phyloP scores from a whole-genome alignment of 768 basidiomycete species.

The Clavulina sp. region DNA sequence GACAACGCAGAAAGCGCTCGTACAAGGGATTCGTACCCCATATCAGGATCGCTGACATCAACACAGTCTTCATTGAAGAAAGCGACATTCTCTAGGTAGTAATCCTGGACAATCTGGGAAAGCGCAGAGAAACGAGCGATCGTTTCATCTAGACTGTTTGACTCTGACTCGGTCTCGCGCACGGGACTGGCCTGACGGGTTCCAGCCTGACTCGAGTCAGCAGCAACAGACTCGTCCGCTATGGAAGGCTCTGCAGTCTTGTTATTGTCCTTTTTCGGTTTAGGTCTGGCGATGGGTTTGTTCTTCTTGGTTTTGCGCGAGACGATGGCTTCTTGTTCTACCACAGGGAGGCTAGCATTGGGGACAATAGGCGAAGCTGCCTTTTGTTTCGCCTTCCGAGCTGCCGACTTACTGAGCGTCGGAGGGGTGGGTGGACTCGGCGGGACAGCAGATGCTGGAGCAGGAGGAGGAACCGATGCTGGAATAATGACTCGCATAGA shows the following conservation, averaged over 20 bases:
- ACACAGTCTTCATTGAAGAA: slow-evolving; percentile 59
- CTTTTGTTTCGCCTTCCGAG: not conserved
- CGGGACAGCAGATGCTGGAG: slow-evolving; percentile 1
- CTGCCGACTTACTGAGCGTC: slow-evolving; percentile 12
- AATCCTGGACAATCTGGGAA: slow-evolving; percentile 13
- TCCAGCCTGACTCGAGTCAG: not conserved
- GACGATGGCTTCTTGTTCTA: slow-evolving; percentile 10
- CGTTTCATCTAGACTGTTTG: too few relatives aligned
- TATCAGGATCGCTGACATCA: too few relatives aligned
- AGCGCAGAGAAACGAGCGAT: too few relatives aligned
- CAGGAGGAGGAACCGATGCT: not conserved
- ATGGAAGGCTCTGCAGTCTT: not conserved
- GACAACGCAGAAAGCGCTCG: slow-evolving; percentile 76
- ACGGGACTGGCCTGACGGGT: not conserved
- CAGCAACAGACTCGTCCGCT: not conserved
- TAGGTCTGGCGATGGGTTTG: slow-evolving; percentile 14
- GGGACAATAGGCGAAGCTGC: not conserved
- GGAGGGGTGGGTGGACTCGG: not conserved
- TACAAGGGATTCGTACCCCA: slow-evolving; percentile 72
- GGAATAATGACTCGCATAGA: too few relatives aligned
- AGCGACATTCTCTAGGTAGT: slow-evolving; percentile 51
- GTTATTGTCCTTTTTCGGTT: not conserved
- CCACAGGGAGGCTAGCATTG: not conserved
- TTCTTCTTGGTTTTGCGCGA: slow-evolving; percentile 16
- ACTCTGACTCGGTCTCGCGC: slow-evolving; percentile 15